phyloP scores from a whole-genome alignment of 192 early-diverging fungal genomes.

The Coemansia sp. region DNA sequence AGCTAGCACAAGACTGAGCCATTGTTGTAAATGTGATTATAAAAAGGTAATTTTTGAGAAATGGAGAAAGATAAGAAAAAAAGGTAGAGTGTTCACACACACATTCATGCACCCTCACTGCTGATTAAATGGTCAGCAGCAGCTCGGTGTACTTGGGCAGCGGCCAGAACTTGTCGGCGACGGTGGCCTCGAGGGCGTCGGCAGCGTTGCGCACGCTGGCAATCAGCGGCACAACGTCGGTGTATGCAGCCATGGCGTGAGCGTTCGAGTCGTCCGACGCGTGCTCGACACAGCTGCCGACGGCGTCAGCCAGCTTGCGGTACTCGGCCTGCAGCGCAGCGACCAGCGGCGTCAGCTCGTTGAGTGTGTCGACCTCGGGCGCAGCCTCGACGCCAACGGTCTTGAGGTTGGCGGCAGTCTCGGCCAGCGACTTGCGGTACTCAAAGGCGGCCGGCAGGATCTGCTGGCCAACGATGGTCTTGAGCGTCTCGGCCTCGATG shows the following conservation, averaged over 20 bases:
- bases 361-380: constrained; percentile 73
- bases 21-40: neutral
- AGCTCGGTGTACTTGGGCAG: constrained; percentile 97
- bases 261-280: constrained; percentile 58
- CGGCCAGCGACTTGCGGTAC: constrained; percentile 86
- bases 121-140: constrained; percentile 63
- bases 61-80: neutral
- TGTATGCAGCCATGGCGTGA: constrained; percentile 64
- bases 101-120: neutral
- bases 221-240: constrained; percentile 67
- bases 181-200: constrained; percentile 76
- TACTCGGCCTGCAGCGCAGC: constrained; percentile 55
- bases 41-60: neutral
- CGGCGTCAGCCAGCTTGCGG: constrained; percentile 55
- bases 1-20: neutral
- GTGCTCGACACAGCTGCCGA: constrained; percentile 54
- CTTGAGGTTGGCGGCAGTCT: constrained; percentile 75
- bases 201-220: constrained; percentile 64
- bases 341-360: constrained; percentile 63
- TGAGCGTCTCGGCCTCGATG: constrained; percentile 90
- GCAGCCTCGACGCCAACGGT: constrained; percentile 49
- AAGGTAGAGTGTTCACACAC: too few relatives aligned
- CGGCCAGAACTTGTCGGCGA: constrained; percentile 93
- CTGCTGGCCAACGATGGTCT: constrained; percentile 74
- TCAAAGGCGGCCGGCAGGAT: constrained; percentile 85